Conservation (phyloP, 163 green algal genomes). For the Trebouxiophyceae sp. region DNA sequence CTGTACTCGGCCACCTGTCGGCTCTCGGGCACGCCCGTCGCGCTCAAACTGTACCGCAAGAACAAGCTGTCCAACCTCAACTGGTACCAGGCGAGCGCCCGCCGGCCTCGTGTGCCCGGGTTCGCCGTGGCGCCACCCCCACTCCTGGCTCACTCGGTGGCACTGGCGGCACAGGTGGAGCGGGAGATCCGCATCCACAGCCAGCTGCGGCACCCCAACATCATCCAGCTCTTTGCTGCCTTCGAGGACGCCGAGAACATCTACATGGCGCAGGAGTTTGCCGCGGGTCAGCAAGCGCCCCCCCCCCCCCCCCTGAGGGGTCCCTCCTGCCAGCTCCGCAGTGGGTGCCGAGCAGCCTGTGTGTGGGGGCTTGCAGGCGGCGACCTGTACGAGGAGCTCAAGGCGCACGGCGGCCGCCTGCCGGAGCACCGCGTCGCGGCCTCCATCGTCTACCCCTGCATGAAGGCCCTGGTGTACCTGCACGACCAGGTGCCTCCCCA, state of each 20-base stretch:
- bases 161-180: conserved; percentile 67
- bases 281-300: conserved; percentile 13
- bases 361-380: conserved; percentile 30
- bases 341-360: too few species aligned
- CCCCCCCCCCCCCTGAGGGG: not conserved
- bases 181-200: conserved; percentile 71
- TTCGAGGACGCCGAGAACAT: conserved; percentile 69
- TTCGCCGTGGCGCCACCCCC: too few species aligned
- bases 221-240: conserved; percentile 64
- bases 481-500: not conserved
- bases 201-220: conserved; percentile 54
- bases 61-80: conserved; percentile 62
- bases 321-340: too few species aligned
- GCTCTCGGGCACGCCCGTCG: conserved; percentile 36
- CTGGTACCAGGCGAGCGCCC: conserved; percentile 54
- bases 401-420: conserved; percentile 35
- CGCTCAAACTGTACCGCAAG: conserved; percentile 79
- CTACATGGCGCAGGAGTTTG: conserved; percentile 61
- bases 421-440: conserved; percentile 36
- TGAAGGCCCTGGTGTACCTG: conserved; percentile 46
- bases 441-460: conserved; percentile 42
- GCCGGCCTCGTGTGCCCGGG: too few species aligned
- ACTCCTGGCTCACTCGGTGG: too few species aligned
- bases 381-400: conserved; percentile 67
- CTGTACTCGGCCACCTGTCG: conserved; percentile 59